Evolutionary conservation across 768 basidiomycete species (phyloP).

Genomic region (Solioccasus polychromus): DNA sequence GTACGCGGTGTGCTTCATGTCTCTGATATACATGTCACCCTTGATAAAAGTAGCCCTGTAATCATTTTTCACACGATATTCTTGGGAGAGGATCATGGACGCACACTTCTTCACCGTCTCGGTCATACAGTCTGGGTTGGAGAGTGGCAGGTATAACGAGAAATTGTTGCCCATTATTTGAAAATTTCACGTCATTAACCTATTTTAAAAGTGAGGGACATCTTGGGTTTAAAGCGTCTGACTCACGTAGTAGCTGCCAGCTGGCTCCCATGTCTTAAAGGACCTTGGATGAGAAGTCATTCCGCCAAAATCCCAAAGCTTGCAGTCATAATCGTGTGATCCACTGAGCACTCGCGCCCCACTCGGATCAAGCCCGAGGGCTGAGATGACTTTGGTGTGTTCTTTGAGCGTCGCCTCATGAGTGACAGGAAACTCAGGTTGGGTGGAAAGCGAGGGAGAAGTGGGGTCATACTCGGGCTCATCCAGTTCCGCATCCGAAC

Average conservation of each 20-base stretch:
- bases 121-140: slow-evolving; percentile 85
- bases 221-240: not conserved
- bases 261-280: slow-evolving; percentile 95
- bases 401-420: slow-evolving; percentile 94
- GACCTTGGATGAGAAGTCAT: slow-evolving; percentile 91
- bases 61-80: slow-evolving; percentile 48
- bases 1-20: slow-evolving; percentile 98
- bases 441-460: slow-evolving; percentile 37
- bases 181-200: slow-evolving; percentile 91
- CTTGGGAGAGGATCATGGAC: slow-evolving; percentile 32
- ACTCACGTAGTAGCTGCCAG: slow-evolving; percentile 85
- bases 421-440: slow-evolving; percentile 72
- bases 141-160: slow-evolving; percentile 85
- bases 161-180: slow-evolving; percentile 81
- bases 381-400: slow-evolving; percentile 93
- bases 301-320: slow-evolving; percentile 99
- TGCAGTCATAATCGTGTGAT: slow-evolving; percentile 96
- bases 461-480: slow-evolving; percentile 55
- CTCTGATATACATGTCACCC: slow-evolving; percentile 96
- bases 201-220: slow-evolving; percentile 29
- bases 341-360: slow-evolving; percentile 91
- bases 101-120: slow-evolving; percentile 92
- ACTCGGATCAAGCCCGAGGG: slow-evolving; percentile 88
- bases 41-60: slow-evolving; percentile 77
- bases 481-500: slow-evolving; percentile 15